Percentiles rank a stretch among this genome's conserved stretches.
These are phyloP conservation scores for Chenopodium album DNA, from an alignment of 148 eudicot genomes.

Conservation along the genomic window DNA sequence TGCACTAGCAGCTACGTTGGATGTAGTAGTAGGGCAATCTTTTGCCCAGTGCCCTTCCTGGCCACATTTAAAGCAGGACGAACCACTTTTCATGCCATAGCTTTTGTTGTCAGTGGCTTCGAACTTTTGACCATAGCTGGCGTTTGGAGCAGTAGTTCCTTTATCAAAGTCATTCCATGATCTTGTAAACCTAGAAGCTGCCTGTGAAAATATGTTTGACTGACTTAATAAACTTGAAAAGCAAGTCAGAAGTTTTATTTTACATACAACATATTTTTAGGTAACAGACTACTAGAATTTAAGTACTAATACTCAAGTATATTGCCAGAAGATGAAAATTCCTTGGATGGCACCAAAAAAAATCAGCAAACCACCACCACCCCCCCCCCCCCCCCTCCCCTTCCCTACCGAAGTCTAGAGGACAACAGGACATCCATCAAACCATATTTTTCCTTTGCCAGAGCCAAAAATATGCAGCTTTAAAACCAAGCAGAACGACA, in stretches of 20 bases:
- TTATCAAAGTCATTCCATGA: slow-evolving; percentile 36
- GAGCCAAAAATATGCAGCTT: neutral
- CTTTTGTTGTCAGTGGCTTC: slow-evolving; percentile 27
- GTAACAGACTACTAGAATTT: neutral
- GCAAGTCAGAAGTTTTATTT: neutral
- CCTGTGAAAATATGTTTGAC: slow-evolving; percentile 17
- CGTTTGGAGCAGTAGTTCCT: slow-evolving; percentile 10
- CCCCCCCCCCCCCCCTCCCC: neutral
- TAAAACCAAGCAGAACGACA: neutral
- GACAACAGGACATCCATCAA: neutral
- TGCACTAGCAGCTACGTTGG: slow-evolving; percentile 5
- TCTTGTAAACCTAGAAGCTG: slow-evolving; percentile 32
- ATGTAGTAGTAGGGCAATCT: slow-evolving; percentile 33
- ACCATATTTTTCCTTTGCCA: neutral
- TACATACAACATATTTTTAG: neutral
- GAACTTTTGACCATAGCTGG: slow-evolving; percentile 23
- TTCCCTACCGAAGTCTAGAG: no score
- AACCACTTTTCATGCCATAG: slow-evolving; percentile 20
- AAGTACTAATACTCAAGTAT: neutral
- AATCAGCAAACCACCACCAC: neutral
- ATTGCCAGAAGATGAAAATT: neutral
- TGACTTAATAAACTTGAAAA: slow-evolving; percentile 1
- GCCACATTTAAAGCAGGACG: slow-evolving; percentile 43
- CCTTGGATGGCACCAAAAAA: neutral
- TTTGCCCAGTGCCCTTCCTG: slow-evolving; percentile 50